Evolutionary conservation across 2,329 filamentous ascomycete genomes (phyloP).

Genomic region (Exophiala sideris): DNA sequence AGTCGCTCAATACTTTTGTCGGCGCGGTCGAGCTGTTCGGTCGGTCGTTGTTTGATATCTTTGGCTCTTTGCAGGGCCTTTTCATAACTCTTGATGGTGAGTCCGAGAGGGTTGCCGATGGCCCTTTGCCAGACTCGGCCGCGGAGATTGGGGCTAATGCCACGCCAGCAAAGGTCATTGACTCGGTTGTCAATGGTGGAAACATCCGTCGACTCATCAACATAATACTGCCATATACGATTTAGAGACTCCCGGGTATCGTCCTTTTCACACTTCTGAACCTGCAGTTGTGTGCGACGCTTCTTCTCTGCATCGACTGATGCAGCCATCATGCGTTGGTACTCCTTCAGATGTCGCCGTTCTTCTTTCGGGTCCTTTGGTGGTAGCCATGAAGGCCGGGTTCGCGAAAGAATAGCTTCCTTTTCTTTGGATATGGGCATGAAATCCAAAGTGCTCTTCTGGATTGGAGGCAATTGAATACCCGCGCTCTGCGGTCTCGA

Average conservation of each 20-base stretch:
- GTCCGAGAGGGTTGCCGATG: conserved; percentile 59
- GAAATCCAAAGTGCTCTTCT: conserved; percentile 63
- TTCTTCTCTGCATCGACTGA: conserved; percentile 58
- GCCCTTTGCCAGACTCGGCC: conserved; percentile 59
- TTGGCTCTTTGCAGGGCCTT: conserved; percentile 57
- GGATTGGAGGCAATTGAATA: conserved; percentile 56
- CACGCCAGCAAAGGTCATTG: conserved; percentile 63
- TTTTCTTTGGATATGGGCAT: conserved; percentile 66
- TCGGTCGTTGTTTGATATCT: conserved; percentile 41
- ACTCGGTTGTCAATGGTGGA: conserved; percentile 54
- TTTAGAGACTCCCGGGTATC: conserved; percentile 53
- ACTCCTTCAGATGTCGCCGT: conserved; percentile 74
- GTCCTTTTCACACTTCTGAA: conserved; percentile 48
- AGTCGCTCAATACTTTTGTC: conserved; percentile 48
- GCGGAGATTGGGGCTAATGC: conserved; percentile 55
- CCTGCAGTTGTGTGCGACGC: conserved; percentile 48
- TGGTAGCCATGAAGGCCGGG: conserved; percentile 64
- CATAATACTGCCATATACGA: conserved; percentile 60
- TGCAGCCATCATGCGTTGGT: conserved; percentile 63
- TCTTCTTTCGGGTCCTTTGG: conserved; percentile 82
- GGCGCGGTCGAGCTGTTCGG: conserved; percentile 38
- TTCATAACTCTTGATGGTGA: conserved; percentile 54
- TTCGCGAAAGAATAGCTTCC: conserved; percentile 63
- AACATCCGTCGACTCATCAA: conserved; percentile 58
- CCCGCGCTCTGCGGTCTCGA: conserved; percentile 46